Base-by-base conservation (phyloP, 192 early-diverging fungal genomes). In the Chytriomyces sp. region DNA sequence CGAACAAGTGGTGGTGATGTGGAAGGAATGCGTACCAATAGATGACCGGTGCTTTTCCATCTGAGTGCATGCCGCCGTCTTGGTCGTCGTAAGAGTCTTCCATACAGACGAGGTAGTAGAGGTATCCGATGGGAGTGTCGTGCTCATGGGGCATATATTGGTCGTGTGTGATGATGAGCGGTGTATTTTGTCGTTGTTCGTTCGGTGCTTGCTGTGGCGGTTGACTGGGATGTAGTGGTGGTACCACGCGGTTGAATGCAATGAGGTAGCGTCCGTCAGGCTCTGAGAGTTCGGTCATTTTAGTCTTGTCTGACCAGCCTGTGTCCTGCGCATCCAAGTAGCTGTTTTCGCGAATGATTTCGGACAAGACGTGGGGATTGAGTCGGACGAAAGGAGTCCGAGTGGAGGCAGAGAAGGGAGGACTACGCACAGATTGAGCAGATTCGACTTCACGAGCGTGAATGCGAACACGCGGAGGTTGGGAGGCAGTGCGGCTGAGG, bases 41-140 rank as follows among this genome's bases (percentile, higher is more conserved):
- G 3, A 85, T 82, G 19, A 84, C 81, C 1, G 81, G 70, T 14
- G 73, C 72, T 59, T 79, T 39, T 49, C 39, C 37, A n/a, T 73
- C 78, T 10, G 53, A n/a, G 49, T 63, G 40, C 64, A 39, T 55
- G 19, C n/a, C 68, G n/a, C 44, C 83, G 33, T 85, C 80, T 4
- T 80, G 64, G 37, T 83, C 85, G 33, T 81, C 82, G 82, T 82
- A 85, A 3, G 84, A 87, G 52, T 89, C 88, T 69, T 91, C 89
- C 65, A 83, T 76, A 2, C 84, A 79, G 69, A 90, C 84, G 60
- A 90, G 86, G 59, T 89, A 90, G 59, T 88, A 81, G 1, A 87
- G 37, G 53, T 83, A 87, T 10, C 87, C 87, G 31, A 86, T 72
- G 52, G 84, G 80, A 17, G 39, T 40, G 14, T 59, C 70, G 3